Evolutionary conservation across 208 protist species (phyloP).

Genomic region (Entamoeba histolytica): DNA sequence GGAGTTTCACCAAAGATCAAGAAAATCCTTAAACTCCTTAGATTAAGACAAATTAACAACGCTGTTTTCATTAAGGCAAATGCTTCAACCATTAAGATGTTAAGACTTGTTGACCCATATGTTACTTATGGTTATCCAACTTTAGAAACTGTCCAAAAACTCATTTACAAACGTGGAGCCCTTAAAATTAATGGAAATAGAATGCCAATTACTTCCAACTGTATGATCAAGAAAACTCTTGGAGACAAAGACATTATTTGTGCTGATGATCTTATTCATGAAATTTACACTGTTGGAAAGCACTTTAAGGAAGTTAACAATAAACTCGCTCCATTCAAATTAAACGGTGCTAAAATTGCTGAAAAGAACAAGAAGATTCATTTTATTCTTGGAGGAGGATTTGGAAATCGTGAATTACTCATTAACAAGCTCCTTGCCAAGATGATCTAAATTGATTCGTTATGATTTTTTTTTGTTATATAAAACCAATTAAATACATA

Average conservation of each 20-base stretch:
- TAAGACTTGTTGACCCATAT: conserved; percentile 87
- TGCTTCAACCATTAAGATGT: conserved; percentile 95
- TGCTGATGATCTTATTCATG: conserved; percentile 95
- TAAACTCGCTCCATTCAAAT: conserved; percentile 89
- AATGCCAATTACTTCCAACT: conserved; percentile 76
- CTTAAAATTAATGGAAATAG: conserved; percentile 83
- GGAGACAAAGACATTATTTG: conserved; percentile 77
- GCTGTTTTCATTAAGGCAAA: conserved; percentile 93
- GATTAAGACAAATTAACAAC: conserved; percentile 74
- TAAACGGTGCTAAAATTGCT: conserved; percentile 65
- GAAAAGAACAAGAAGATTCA: conserved; percentile 66
- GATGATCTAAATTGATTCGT: conserved; percentile 68
- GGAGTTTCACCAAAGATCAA: conserved; percentile 77
- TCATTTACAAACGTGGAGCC: conserved; percentile 96
- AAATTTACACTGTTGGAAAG: conserved; percentile 91
- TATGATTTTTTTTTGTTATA: too few species aligned
- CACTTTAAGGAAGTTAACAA: conserved; percentile 86
- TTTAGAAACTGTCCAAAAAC: conserved; percentile 73
- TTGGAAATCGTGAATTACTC: conserved; percentile 88
- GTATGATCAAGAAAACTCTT: conserved; percentile 72
- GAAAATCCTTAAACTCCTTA: conserved; percentile 92
- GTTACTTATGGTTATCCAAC: conserved; percentile 93
- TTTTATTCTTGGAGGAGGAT: conserved; percentile 94
- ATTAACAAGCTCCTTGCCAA: conserved; percentile 84
- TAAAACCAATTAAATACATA: conserved; percentile 4